Evolutionary conservation across 2,329 filamentous ascomycete genomes (phyloP).

Genomic region (Colletotrichum caudatum): DNA sequence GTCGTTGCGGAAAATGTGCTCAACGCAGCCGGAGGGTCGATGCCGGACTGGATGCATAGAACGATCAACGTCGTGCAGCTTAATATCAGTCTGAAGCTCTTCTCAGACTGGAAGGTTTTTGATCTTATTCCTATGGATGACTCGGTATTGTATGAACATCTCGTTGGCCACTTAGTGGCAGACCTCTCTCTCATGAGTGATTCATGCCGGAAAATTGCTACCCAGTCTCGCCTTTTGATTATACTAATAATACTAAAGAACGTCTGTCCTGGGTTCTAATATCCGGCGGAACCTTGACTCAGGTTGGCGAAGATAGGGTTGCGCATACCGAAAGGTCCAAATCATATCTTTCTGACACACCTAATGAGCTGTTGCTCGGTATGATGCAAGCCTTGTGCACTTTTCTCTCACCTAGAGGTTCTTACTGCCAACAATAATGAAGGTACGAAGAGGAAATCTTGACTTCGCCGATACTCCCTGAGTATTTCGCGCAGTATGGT

Average conservation of each 20-base stretch:
- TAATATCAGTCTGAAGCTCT: slow-evolving; percentile 44
- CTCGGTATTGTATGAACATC: slow-evolving; percentile 45
- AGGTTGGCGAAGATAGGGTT: slow-evolving; percentile 42
- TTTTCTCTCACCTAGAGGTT: too few relatives aligned
- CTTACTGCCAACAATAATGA: background rate
- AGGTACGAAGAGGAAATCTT: slow-evolving; percentile 47
- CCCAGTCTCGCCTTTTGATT: too few relatives aligned
- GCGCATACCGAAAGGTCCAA: slow-evolving; percentile 45
- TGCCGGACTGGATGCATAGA: slow-evolving; percentile 35
- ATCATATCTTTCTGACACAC: slow-evolving; percentile 32
- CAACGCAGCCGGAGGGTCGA: slow-evolving; percentile 6
- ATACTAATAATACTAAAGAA: slow-evolving; percentile 25
- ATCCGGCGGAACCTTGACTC: slow-evolving; percentile 41
- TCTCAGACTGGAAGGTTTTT: slow-evolving; percentile 50
- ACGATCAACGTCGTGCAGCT: slow-evolving; percentile 1
- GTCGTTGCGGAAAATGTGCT: slow-evolving; percentile 33
- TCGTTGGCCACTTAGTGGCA: slow-evolving; percentile 47
- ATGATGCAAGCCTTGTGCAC: slow-evolving; percentile 21
- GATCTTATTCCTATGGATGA: slow-evolving; percentile 48
- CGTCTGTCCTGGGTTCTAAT: slow-evolving; percentile 44
- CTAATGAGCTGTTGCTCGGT: slow-evolving; percentile 39
- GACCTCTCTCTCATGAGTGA: slow-evolving; percentile 47
- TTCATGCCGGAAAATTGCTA: background rate
- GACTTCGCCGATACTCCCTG: slow-evolving; percentile 45
- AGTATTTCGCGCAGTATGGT: slow-evolving; percentile 51